These are phyloP conservation scores for Streptanthus diversifolius DNA, from an alignment of 345 rosid species.

Conservation along the genomic window DNA sequence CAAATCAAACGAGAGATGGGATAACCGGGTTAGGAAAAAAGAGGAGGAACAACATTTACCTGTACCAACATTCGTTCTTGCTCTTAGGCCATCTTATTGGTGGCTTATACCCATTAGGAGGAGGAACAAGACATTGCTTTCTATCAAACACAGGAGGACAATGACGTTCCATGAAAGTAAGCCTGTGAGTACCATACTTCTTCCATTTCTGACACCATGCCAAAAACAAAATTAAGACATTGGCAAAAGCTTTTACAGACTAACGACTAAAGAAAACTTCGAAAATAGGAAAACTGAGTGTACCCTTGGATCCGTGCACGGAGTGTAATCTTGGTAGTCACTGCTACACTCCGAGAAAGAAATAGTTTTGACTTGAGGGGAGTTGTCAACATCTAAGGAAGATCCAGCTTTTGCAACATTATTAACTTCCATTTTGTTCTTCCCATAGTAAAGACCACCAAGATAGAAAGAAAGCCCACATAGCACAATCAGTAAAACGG, in stretches of 20 bases:
- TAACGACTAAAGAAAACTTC: not conserved
- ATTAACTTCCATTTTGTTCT: constrained; percentile 38
- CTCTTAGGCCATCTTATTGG: constrained; percentile 97
- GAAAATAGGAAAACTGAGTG: not conserved
- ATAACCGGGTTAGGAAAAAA: not conserved
- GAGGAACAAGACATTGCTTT: constrained; percentile 89
- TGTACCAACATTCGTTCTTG: constrained; percentile 91
- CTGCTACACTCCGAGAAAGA: constrained; percentile 76
- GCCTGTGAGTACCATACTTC: constrained; percentile 79
- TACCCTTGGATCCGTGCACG: constrained; percentile 98
- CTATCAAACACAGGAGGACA: constrained; percentile 87
- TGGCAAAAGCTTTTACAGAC: not conserved
- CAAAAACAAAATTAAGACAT: not conserved
- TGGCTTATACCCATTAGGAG: constrained; percentile 93
- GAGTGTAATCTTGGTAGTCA: constrained; percentile 91
- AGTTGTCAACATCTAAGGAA: constrained; percentile 39
- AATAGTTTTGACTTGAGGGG: constrained; percentile 55
- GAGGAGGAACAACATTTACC: constrained; percentile 48
- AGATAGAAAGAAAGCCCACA: constrained; percentile 90
- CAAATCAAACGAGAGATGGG: not conserved
- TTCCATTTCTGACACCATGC: constrained; percentile 73
- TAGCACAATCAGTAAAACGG: constrained; percentile 45
- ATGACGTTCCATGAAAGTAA: constrained; percentile 92
- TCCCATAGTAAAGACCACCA: constrained; percentile 74
- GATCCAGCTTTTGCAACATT: constrained; percentile 46